Evolutionary conservation across 164 flowering plant species (phyloP).

Genomic region (Vitis labrusca): DNA sequence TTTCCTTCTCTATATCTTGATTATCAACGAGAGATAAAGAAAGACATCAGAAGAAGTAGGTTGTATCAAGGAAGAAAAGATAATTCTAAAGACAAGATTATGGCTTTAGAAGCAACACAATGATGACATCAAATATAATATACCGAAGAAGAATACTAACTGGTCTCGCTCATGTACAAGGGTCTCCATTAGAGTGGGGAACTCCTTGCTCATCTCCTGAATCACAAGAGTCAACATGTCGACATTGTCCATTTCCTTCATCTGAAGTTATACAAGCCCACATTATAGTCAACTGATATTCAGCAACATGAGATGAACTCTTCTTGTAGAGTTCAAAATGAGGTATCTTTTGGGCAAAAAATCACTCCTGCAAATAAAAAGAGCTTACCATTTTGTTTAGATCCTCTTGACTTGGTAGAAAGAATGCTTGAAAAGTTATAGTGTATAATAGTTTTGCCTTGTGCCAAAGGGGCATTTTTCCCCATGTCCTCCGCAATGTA

Average conservation of each 20-base stretch:
- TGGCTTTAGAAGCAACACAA: neutral
- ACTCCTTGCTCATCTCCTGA: slow-evolving; percentile 95
- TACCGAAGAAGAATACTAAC: slow-evolving; percentile 45
- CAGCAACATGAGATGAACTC: neutral
- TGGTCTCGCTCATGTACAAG: slow-evolving; percentile 89
- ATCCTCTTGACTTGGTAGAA: slow-evolving; percentile 78
- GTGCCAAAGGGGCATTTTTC: slow-evolving; percentile 89
- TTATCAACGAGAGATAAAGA: neutral
- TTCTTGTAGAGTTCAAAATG: too few species aligned
- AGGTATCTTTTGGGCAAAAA: too few species aligned
- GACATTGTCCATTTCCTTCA: slow-evolving; percentile 86
- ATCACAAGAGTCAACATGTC: slow-evolving; percentile 89
- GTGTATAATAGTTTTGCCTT: slow-evolving; percentile 65
- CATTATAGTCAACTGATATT: slow-evolving; percentile 2
- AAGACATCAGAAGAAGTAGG: neutral
- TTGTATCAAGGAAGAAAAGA: neutral
- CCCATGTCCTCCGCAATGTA: slow-evolving; percentile 91
- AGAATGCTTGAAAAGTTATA: slow-evolving; percentile 69
- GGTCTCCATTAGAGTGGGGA: slow-evolving; percentile 88
- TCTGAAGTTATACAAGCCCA: slow-evolving; percentile 38
- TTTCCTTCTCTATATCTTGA: neutral
- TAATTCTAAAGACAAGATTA: neutral
- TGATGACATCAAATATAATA: neutral
- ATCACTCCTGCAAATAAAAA: neutral
- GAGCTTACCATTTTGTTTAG: slow-evolving; percentile 69